Conservation (phyloP, 108 stramenopile species). For the Pseudonitzschia multiseries region DNA sequence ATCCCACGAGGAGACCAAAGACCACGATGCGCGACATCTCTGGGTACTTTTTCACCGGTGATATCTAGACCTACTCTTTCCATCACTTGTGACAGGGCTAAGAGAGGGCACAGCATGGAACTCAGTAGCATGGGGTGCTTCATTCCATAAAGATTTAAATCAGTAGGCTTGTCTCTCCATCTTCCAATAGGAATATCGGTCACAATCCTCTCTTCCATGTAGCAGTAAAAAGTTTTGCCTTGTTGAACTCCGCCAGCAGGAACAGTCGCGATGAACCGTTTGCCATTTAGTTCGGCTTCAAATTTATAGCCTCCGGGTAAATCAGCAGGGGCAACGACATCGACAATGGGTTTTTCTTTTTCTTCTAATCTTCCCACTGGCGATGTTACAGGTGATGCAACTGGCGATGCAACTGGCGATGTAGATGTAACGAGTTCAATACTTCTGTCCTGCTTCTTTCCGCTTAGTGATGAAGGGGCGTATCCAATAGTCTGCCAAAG, state of each 20-base stretch:
- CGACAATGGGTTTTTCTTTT: slow-evolving; percentile 37
- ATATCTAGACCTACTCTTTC: slow-evolving; percentile 68
- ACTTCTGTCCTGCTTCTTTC: not conserved
- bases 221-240: slow-evolving; percentile 70
- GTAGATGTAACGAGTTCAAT: not conserved
- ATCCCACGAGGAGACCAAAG: slow-evolving; percentile 54
- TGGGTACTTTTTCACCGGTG: slow-evolving; percentile 41
- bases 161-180: slow-evolving; percentile 65
- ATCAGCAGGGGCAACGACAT: slow-evolving; percentile 78
- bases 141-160: slow-evolving; percentile 48
- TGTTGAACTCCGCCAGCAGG: slow-evolving; percentile 74
- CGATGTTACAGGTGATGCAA: not conserved
- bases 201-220: slow-evolving; percentile 63
- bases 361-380: not conserved
- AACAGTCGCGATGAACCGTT: slow-evolving; percentile 63
- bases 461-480: slow-evolving; percentile 3
- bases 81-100: slow-evolving; percentile 76
- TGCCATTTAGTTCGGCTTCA: slow-evolving; percentile 72
- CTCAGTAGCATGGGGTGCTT: slow-evolving; percentile 66
- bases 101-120: slow-evolving; percentile 64
- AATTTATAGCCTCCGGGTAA: slow-evolving; percentile 80
- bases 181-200: slow-evolving; percentile 43
- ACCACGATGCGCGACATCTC: slow-evolving; percentile 31
- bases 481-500: slow-evolving; percentile 15
- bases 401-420: not conserved